Conservation (phyloP, 2,329 filamentous ascomycete genomes). For the Dissoconium aciculare region DNA sequence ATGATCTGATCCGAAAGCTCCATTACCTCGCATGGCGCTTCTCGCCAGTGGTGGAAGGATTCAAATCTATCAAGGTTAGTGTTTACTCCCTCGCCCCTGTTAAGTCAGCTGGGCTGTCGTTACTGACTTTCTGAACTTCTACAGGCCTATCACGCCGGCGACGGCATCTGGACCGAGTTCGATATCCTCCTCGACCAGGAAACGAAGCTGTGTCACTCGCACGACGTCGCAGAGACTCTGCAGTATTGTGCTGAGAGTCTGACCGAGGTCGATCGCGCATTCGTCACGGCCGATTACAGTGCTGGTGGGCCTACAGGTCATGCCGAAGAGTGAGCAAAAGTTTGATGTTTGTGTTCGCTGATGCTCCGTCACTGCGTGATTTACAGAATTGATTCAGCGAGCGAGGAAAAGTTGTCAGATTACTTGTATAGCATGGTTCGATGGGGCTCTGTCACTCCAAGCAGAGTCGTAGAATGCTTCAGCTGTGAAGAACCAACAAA, state of each 20-base stretch:
- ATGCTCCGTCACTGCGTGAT: too few species aligned
- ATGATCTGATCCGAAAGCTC: slow-evolving; percentile 40
- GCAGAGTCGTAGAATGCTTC: too few species aligned
- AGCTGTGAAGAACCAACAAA: too few species aligned
- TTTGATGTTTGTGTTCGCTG: too few species aligned
- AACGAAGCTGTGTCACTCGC: slow-evolving; percentile 37
- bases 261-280: slow-evolving; percentile 38
- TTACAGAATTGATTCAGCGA: too few species aligned
- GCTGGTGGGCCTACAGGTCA: slow-evolving; percentile 29
- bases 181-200: slow-evolving; percentile 44
- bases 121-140: background rate
- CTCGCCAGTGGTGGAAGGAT: slow-evolving; percentile 22
- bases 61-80: slow-evolving; percentile 23
- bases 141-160: slow-evolving; percentile 45
- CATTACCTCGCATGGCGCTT: slow-evolving; percentile 42
- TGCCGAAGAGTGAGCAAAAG: too few species aligned
- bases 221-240: slow-evolving; percentile 48
- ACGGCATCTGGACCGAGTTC: slow-evolving; percentile 48
- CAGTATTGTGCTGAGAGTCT: slow-evolving; percentile 47
- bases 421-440: too few species aligned
- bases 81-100: too few species aligned
- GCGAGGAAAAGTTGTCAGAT: too few species aligned
- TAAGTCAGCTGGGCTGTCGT: too few species aligned
- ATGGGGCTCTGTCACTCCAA: too few species aligned
- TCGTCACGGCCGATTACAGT: slow-evolving; percentile 37